Base-by-base conservation (phyloP, 2,329 filamentous ascomycete genomes). In the Cercospora zeae-maydis region DNA sequence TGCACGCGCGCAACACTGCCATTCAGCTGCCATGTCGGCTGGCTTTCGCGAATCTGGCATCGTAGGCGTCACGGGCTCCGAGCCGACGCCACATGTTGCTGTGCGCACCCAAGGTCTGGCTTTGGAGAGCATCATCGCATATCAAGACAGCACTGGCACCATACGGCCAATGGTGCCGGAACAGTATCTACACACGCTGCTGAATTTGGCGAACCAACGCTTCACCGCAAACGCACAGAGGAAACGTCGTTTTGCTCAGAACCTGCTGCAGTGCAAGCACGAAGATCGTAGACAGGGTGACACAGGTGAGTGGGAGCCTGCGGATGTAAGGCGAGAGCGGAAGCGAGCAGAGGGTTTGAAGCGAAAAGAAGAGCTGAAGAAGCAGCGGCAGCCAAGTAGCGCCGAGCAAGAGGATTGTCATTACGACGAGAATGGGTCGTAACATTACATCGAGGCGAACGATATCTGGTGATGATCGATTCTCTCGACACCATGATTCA, bases 11-110 rank as follows among this genome's bases (percentile, higher is more conserved):
- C 89, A 96, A 68, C 81, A 84, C 8, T 81, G 96, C 16, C 83
- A 96, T 13, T 83, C 87, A 10, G 90, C 90, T 49, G 93, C 90
- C 1, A 81, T 93, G 9, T 85, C 87, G 69, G 89, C 92, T 3
- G 93, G 93, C 0, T 97, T 97, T 74, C 87, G 93, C 13, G 93
- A 98, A 78, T 95, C 90, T 63, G 93, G 93, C 16, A 88, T 93
- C 55, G 74, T 79, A 19, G 58, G 66, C 51, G 67, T 71, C 21
- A 59, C 61, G 7, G 62, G 62, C 11, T 33, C 58, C 8, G 53
- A 66, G 1, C 66, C 66, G 8, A 86, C 81, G 51, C 92, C 92
- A 1, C 90, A 96, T 75, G 90, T 97, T 2, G 93, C 90, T 2
- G 86, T 98, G 33, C 86, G 93, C 16, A 93, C 91, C 4, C 90